A percentile compares a stretch with the other conserved stretches of the same genome.
Evolutionary conservation across 257 asterid genomes (phyloP).

Genomic region (Capsicum baccatum): DNA sequence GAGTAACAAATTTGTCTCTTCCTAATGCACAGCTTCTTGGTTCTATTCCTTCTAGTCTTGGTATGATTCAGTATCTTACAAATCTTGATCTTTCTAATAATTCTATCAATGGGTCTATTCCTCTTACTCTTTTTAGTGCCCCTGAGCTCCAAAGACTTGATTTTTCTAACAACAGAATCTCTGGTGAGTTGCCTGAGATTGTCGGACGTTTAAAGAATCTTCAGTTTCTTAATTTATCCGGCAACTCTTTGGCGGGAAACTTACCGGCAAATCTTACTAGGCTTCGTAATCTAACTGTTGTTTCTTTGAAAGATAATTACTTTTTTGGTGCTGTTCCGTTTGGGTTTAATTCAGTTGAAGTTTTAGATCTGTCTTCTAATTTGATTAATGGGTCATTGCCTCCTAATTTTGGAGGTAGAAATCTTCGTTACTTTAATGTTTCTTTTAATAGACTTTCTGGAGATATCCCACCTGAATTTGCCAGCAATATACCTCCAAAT

Average conservation of each 20-base stretch:
- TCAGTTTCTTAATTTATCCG: constrained; percentile 70
- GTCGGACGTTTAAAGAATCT: constrained; percentile 54
- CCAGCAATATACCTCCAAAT: constrained; percentile 46
- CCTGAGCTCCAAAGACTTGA: constrained; percentile 64
- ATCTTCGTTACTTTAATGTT: constrained; percentile 55
- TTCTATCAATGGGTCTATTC: constrained; percentile 82
- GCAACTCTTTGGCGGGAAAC: constrained; percentile 72
- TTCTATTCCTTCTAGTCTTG: constrained; percentile 65
- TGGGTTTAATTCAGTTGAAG: constrained; percentile 59
- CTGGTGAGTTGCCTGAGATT: constrained; percentile 69
- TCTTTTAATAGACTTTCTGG: constrained; percentile 82
- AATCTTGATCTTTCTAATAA: constrained; percentile 72
- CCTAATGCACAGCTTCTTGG: constrained; percentile 72
- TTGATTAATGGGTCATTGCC: constrained; percentile 78
- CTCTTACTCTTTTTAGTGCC: constrained; percentile 64
- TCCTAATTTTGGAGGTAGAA: constrained; percentile 59
- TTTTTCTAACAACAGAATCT: constrained; percentile 71
- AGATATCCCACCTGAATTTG: constrained; percentile 63
- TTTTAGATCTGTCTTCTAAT: constrained; percentile 87
- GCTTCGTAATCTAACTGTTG: constrained; percentile 51
- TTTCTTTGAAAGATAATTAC: constrained; percentile 76
- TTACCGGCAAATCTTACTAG: constrained; percentile 55
- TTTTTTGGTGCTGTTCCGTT: constrained; percentile 62
- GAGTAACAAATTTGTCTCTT: constrained; percentile 68
- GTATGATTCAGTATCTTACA: constrained; percentile 62